Base-by-base conservation (phyloP, 2,329 filamentous ascomycete species). In the Blastomyces percursus region DNA sequence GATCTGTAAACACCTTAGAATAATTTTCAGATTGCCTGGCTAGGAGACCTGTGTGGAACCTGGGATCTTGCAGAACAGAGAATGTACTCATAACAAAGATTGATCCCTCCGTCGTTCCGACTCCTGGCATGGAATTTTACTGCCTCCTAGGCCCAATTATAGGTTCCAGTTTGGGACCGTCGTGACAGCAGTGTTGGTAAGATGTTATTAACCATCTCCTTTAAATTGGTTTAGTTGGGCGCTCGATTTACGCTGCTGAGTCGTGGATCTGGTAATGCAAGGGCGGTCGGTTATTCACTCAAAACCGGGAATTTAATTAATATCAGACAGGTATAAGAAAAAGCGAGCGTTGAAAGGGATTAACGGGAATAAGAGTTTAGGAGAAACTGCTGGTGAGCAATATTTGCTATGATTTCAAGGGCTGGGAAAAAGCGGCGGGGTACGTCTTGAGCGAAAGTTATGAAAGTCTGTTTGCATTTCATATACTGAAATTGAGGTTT, bases 1-100 rank as follows among this genome's bases (percentile, higher is more conserved):
- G 76, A 1, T 69, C 69, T 2, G 67, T 69, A 1, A 64, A 71
- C 60, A 75, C 74, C 0, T 64, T 75, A 42, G 63, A 67, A 44
- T 75, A 69, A 69, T 38, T 75, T 16, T 63, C 64, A 7, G 67
- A 71, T 57, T 66, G 69, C 19, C 1, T 56, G 32, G 54, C 32
- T 2, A 35, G 54, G 9, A 40, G 16, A 42, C 8, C 54, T 38
- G n/a, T 56, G 3, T 1, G 11, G 8, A 24, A 40, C 16, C 8
- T 21, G 19, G 32, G 35, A 24, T 38, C 32, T 21, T 56, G 54
- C 32, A 40, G 11, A 5, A 56, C 32, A 24, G 11, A 56, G 35
- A 24, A 56, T 14, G 32, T 56, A 24, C n/a, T 16, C 9, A 21
- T 40, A 19, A 14, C 27, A 9, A 40, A 56, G 19, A 40, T 40